phyloP scores from a whole-genome alignment of 352 stramenopile species.

The Peronospora destructor region DNA sequence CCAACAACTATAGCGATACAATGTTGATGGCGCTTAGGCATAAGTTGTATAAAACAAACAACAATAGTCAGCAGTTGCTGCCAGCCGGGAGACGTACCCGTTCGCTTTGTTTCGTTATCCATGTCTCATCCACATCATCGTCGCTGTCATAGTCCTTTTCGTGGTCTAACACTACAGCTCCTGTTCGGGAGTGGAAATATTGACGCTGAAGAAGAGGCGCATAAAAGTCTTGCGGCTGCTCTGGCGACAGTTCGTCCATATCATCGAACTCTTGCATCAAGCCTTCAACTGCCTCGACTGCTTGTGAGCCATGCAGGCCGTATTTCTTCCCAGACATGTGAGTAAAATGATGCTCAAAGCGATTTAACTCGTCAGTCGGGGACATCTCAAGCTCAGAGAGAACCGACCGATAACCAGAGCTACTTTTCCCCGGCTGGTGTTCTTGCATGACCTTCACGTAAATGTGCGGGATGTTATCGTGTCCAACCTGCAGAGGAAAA shows the following conservation, averaged over 20 bases:
- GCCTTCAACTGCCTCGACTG: slow-evolving; percentile 40
- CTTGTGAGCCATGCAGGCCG: slow-evolving; percentile 18
- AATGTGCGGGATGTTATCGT: slow-evolving; percentile 78
- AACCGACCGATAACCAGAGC: slow-evolving; percentile 20
- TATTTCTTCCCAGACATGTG: slow-evolving; percentile 55
- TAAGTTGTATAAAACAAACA: neutral
- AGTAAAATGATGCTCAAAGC: slow-evolving; percentile 61
- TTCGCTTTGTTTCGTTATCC: slow-evolving; percentile 84
- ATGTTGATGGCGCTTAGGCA: slow-evolving; percentile 2
- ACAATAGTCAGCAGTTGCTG: neutral
- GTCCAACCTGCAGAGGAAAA: slow-evolving; percentile 36
- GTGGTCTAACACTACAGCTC: slow-evolving; percentile 71
- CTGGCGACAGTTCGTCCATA: slow-evolving; percentile 45
- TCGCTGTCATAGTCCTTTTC: slow-evolving; percentile 85
- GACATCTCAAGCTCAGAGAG: slow-evolving; percentile 54
- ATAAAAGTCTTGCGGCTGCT: slow-evolving; percentile 68
- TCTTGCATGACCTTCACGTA: slow-evolving; percentile 61
- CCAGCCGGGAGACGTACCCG: slow-evolving; percentile 29
- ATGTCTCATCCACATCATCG: slow-evolving; percentile 84
- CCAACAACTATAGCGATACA: slow-evolving; percentile 42
- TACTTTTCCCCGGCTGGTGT: slow-evolving; percentile 19
- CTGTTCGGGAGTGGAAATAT: slow-evolving; percentile 86
- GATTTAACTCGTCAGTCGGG: slow-evolving; percentile 39
- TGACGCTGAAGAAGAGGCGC: slow-evolving; percentile 69
- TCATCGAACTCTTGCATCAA: slow-evolving; percentile 75